Evolutionary conservation across 164 flowering plant species (phyloP).

Genomic region (Piper longum): DNA sequence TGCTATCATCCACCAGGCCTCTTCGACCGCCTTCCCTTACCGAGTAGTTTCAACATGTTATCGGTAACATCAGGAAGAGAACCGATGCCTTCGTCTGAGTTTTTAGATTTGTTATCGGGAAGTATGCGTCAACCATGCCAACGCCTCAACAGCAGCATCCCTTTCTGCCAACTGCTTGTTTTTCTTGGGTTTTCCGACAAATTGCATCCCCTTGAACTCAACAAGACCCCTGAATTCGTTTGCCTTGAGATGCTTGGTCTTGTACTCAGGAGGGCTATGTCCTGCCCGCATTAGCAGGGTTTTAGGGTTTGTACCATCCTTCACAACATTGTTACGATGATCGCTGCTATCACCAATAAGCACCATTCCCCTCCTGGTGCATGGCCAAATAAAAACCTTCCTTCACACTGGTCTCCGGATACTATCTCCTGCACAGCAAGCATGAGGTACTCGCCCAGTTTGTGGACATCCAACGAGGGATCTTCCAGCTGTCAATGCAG

Average conservation of each 20-base stretch:
- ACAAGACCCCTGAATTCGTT: constrained; percentile 86
- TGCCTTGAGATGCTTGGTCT: constrained; percentile 83
- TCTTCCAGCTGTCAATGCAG: constrained; percentile 53
- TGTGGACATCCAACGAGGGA: constrained; percentile 64
- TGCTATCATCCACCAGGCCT: background rate
- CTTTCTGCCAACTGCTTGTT: constrained; percentile 89
- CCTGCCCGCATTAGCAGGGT: constrained; percentile 96
- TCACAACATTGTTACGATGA: constrained; percentile 30
- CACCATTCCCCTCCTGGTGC: constrained; percentile 43
- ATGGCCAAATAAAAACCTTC: constrained; percentile 91
- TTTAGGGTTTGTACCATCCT: constrained; percentile 87
- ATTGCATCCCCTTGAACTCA: constrained; percentile 97
- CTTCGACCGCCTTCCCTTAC: constrained; percentile 43
- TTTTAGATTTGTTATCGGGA: constrained; percentile 23
- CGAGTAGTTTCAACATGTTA: constrained; percentile 85
- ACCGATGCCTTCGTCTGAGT: constrained; percentile 25
- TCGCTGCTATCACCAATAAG: constrained; percentile 10
- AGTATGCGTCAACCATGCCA: constrained; percentile 94
- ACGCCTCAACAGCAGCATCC: constrained; percentile 92
- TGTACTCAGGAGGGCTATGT: constrained; percentile 88
- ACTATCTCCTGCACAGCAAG: constrained; percentile 90
- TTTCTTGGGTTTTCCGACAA: constrained; percentile 88
- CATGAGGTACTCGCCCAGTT: constrained; percentile 87
- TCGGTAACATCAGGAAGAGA: constrained; percentile 66
- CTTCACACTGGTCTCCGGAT: constrained; percentile 86